Evolutionary conservation across 2,329 filamentous ascomycete species (phyloP).

Genomic region (Penicillium capsulatum): DNA sequence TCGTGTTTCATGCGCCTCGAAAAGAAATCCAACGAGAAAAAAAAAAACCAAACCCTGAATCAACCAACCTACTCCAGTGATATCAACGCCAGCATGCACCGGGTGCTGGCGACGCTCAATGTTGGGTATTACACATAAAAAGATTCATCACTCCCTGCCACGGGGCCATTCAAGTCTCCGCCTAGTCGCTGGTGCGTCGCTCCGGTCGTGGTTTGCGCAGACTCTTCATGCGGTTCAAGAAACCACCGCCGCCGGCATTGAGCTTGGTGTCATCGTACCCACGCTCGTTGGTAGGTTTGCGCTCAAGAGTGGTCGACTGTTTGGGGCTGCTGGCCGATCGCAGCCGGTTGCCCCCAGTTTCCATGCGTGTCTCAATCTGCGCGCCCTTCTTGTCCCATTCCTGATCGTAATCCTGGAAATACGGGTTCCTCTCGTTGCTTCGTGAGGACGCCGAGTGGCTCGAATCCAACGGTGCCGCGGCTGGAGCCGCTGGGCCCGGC

Average conservation of each 20-base stretch:
- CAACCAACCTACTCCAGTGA: conserved; percentile 14
- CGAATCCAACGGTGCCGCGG: conserved; percentile 26
- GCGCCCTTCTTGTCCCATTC: conserved; percentile 63
- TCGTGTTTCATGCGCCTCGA: conserved; percentile 4
- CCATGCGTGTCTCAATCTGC: conserved; percentile 46
- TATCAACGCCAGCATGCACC: conserved; percentile 20
- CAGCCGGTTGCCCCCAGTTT: conserved; percentile 28
- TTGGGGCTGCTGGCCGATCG: conserved; percentile 59
- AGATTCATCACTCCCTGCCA: conserved; percentile 4
- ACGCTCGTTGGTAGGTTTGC: conserved; percentile 60
- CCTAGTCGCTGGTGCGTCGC: conserved; percentile 32
- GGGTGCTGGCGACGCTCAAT: conserved; percentile 15
- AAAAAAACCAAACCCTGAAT: conserved; percentile 1
- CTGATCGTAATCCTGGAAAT: conserved; percentile 73
- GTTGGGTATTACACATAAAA: conserved; percentile 24
- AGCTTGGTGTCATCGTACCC: conserved; percentile 39
- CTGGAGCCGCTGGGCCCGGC: conserved; percentile 24
- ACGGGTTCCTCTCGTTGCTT: conserved; percentile 63
- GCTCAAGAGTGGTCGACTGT: conserved; percentile 52
- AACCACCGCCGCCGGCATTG: conserved; percentile 54
- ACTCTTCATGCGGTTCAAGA: conserved; percentile 76
- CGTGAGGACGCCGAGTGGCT: conserved; percentile 34
- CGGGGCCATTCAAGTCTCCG: not conserved
- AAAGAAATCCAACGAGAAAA: conserved; percentile 4
- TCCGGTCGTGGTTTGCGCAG: conserved; percentile 56